phyloP scores from a whole-genome alignment of 495 filamentous ascomycete species.

The Neurospora sp. region DNA sequence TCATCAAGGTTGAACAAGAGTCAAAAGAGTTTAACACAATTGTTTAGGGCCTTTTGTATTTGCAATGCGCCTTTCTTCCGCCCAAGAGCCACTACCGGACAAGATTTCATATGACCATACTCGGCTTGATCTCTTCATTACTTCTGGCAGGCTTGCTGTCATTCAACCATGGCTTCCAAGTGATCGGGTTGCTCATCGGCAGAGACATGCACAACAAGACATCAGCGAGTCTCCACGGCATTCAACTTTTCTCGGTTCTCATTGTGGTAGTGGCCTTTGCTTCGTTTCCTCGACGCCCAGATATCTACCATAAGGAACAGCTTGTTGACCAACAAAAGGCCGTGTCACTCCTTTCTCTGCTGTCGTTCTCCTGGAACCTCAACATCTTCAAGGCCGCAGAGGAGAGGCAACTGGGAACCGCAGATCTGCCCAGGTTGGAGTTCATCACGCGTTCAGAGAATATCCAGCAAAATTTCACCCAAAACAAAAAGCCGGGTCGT shows the following conservation, averaged over 20 bases:
- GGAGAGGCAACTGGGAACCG: constrained; percentile 39
- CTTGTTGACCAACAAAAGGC: constrained; percentile 51
- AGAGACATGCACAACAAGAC: neutral
- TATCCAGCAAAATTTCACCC: constrained; percentile 34
- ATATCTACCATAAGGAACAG: constrained; percentile 39
- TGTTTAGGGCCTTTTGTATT: constrained; percentile 10
- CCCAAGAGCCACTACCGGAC: constrained; percentile 13
- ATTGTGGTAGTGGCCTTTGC: constrained; percentile 14
- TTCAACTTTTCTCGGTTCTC: constrained; percentile 18
- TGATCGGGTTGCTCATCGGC: constrained; percentile 1
- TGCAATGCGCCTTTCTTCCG: constrained; percentile 21
- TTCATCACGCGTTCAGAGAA: constrained; percentile 28
- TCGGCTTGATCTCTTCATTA: constrained; percentile 23
- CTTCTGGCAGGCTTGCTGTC: constrained; percentile 15
- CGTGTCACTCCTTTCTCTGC: constrained; percentile 40
- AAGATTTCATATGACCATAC: constrained; percentile 22
- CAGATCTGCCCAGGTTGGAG: constrained; percentile 45
- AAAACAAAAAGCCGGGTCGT: constrained; percentile 25
- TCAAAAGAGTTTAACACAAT: neutral
- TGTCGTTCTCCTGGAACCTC: constrained; percentile 49
- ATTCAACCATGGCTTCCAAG: constrained; percentile 14
- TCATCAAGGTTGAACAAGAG: neutral
- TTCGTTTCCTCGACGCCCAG: constrained; percentile 47
- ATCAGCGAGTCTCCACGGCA: constrained; percentile 5
- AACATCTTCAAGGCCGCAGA: constrained; percentile 37